Evolutionary conservation across 352 stramenopile genomes (phyloP).

Genomic region (Phytophthora palmivora): DNA sequence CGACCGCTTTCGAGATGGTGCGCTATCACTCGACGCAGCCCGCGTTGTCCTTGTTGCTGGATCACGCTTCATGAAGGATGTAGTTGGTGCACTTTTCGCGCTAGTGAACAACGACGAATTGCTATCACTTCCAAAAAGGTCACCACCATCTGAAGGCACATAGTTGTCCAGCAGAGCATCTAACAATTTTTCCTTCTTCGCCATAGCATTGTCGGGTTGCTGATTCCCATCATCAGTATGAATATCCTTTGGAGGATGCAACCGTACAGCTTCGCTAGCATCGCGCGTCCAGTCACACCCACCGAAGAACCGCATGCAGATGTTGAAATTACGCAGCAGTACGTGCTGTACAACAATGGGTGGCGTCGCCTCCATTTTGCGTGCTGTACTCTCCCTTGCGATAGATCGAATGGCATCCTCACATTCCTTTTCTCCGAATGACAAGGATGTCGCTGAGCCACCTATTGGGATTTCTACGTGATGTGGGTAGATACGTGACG

Average conservation of each 20-base stretch:
- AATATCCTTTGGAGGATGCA: slow-evolving; percentile 20
- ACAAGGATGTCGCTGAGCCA: slow-evolving; percentile 81
- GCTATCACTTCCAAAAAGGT: slow-evolving; percentile 58
- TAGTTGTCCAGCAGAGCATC: slow-evolving; percentile 87
- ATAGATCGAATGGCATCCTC: slow-evolving; percentile 80
- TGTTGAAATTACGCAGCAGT: slow-evolving; percentile 87
- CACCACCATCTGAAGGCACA: slow-evolving; percentile 61
- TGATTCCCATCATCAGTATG: slow-evolving; percentile 6
- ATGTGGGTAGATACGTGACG: slow-evolving; percentile 85
- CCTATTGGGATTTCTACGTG: slow-evolving; percentile 89
- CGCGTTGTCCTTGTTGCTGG: slow-evolving; percentile 31
- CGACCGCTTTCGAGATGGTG: slow-evolving; percentile 54
- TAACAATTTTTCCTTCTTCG: slow-evolving; percentile 77
- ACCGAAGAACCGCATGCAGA: slow-evolving; percentile 90
- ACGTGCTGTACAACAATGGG: slow-evolving; percentile 83
- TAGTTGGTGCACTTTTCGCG: slow-evolving; percentile 43
- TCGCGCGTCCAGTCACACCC: slow-evolving; percentile 83
- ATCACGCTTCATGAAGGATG: slow-evolving; percentile 45
- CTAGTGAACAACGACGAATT: slow-evolving; percentile 50
- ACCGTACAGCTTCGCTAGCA: slow-evolving; percentile 46
- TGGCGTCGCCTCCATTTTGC: slow-evolving; percentile 50
- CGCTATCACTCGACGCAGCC: slow-evolving; percentile 26
- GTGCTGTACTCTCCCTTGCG: slow-evolving; percentile 60
- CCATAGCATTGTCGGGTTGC: slow-evolving; percentile 18
- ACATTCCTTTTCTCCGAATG: slow-evolving; percentile 86